These are phyloP conservation scores for Cokeromyces recurvatus DNA, from an alignment of 371 early-diverging fungal genomes.

Conservation along the genomic window DNA sequence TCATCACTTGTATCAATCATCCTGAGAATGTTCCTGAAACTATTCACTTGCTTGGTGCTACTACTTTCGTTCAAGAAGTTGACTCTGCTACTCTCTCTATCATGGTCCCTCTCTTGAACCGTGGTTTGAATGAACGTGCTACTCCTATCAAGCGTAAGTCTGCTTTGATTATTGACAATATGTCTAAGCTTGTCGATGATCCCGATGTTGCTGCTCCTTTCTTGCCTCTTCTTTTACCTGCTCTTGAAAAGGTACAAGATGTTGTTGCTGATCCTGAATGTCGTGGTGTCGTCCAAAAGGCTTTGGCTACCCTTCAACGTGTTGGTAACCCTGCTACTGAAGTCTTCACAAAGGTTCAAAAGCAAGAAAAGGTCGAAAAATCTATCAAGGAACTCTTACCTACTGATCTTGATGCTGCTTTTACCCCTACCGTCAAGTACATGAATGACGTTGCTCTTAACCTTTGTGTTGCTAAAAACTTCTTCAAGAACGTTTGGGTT, in stretches of 20 bases:
- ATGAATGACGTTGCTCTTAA: slow-evolving; percentile 41
- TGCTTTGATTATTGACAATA: slow-evolving; percentile 81
- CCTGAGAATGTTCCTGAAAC: slow-evolving; percentile 66
- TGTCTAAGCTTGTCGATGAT: slow-evolving; percentile 80
- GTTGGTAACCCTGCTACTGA: slow-evolving; percentile 30
- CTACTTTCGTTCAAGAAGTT: slow-evolving; percentile 76
- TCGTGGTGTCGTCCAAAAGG: slow-evolving; percentile 59
- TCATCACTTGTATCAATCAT: slow-evolving; percentile 60
- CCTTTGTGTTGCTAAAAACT: slow-evolving; percentile 37
- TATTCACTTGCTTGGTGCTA: slow-evolving; percentile 64
- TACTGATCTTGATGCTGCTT: slow-evolving; percentile 18
- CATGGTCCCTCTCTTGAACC: slow-evolving; percentile 75
- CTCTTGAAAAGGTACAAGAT: slow-evolving; percentile 71
- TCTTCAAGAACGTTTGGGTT: slow-evolving; percentile 36
- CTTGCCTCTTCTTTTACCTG: slow-evolving; percentile 77
- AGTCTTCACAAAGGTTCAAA: slow-evolving; percentile 37
- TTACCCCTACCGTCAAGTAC: slow-evolving; percentile 32
- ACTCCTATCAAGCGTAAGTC: slow-evolving; percentile 73
- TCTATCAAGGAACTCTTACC: slow-evolving; percentile 40
- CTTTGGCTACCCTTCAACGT: slow-evolving; percentile 38
- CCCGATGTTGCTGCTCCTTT: slow-evolving; percentile 79
- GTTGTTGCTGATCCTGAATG: slow-evolving; percentile 80
- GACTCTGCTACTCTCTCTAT: slow-evolving; percentile 78
- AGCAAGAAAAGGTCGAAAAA: slow-evolving; percentile 38
- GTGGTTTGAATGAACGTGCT: slow-evolving; percentile 66